A percentile compares a stretch with the other conserved stretches of the same genome.
These are phyloP conservation scores for Cyberlindnera mississippiensis DNA, from an alignment of 805 yeast species.

Conservation along the genomic window DNA sequence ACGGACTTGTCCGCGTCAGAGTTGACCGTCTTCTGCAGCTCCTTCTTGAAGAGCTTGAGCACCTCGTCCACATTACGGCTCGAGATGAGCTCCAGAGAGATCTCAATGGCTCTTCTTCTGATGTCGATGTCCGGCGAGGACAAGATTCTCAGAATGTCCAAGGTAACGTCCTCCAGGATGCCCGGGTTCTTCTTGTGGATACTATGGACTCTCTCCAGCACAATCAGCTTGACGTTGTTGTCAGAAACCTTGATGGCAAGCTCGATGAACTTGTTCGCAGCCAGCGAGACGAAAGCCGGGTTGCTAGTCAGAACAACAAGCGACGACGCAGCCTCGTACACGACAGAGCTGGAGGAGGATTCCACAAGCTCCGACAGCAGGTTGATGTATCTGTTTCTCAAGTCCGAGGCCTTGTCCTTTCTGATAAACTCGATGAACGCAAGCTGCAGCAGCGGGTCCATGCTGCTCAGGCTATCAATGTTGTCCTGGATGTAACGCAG, in stretches of 20 bases:
- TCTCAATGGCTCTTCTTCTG: slow-evolving; percentile 79
- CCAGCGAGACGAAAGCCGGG: slow-evolving; percentile 64
- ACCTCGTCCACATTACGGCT: slow-evolving; percentile 93
- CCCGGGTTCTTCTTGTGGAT: slow-evolving; percentile 76
- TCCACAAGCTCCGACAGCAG: slow-evolving; percentile 72
- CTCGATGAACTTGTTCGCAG: slow-evolving; percentile 83
- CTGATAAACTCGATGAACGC: slow-evolving; percentile 90
- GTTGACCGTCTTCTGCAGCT: slow-evolving; percentile 68
- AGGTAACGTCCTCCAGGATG: slow-evolving; percentile 71
- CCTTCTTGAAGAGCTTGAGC: slow-evolving; percentile 86
- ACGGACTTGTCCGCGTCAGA: slow-evolving; percentile 71
- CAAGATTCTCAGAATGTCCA: slow-evolving; percentile 83
- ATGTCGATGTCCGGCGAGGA: slow-evolving; percentile 90
- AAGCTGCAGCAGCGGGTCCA: slow-evolving; percentile 83
- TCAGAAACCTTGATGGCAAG: slow-evolving; percentile 92
- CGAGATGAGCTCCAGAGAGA: slow-evolving; percentile 75
- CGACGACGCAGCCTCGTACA: slow-evolving; percentile 89
- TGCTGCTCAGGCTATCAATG: slow-evolving; percentile 50
- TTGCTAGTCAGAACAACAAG: slow-evolving; percentile 57
- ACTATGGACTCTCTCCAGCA: slow-evolving; percentile 78
- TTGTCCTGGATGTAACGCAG: slow-evolving; percentile 75
- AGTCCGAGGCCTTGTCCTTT: slow-evolving; percentile 63
- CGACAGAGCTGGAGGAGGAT: slow-evolving; percentile 62
- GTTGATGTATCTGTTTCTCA: slow-evolving; percentile 67
- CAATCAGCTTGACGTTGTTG: slow-evolving; percentile 89